phyloP scores from a whole-genome alignment of 2,329 filamentous ascomycete species.

The Cladophialophora carrionii region DNA sequence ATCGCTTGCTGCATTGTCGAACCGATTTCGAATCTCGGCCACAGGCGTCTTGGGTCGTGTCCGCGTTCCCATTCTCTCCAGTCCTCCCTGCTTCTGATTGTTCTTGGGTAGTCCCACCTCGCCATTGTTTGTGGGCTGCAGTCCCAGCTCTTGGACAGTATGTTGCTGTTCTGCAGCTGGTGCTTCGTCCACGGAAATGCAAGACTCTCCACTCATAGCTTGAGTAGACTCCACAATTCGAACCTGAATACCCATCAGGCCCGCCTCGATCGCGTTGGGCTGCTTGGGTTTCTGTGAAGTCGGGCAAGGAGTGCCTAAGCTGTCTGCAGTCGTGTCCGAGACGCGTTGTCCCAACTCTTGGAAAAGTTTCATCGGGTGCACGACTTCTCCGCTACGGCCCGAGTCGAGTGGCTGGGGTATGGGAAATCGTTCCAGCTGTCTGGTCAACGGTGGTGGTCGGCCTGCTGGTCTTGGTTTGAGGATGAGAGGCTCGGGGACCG shows the following conservation, averaged over 20 bases:
- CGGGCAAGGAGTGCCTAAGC: conserved; percentile 25
- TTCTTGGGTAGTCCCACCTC: neutral
- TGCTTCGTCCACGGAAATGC: neutral
- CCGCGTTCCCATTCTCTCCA: conserved; percentile 20
- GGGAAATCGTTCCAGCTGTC: conserved; percentile 34
- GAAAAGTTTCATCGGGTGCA: conserved; percentile 34
- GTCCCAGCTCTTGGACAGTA: neutral
- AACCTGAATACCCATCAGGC: neutral
- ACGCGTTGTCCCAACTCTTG: conserved; percentile 23
- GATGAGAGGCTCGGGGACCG: conserved; percentile 34
- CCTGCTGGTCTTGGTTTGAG: conserved; percentile 35
- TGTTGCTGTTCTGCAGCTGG: neutral
- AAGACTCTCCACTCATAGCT: neutral
- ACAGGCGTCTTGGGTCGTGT: conserved; percentile 32
- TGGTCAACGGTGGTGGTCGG: conserved; percentile 33
- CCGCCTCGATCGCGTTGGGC: neutral
- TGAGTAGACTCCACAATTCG: neutral
- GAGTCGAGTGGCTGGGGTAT: conserved; percentile 14
- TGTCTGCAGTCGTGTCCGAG: conserved; percentile 15
- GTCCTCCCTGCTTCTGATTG: conserved; percentile 1
- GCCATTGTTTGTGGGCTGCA: neutral
- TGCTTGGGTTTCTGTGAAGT: conserved; percentile 1
- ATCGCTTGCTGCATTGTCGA: conserved; percentile 15
- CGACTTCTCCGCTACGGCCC: conserved; percentile 23
- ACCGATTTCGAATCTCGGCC: conserved; percentile 27